Evolutionary conservation across 1,139 yeast species (phyloP), one percentile per base, ranked within the genome.

Genomic region (Pichia sp.): DNA sequence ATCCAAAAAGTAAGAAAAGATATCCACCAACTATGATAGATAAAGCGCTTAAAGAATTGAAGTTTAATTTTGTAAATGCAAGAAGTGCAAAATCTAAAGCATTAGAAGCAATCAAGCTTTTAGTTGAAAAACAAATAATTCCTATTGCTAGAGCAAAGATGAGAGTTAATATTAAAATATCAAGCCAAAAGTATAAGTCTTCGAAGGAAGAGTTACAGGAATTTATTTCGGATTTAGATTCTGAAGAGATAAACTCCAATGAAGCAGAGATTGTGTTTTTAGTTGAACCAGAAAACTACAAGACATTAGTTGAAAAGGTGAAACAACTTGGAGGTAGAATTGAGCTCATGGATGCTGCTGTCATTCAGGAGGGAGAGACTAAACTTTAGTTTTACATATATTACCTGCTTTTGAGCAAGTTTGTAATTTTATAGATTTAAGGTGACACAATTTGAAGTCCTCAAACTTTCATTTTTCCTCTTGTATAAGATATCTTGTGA

Each of bases 121-220:
- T 91, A 40, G 81, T 84, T 8, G 75, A 79, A 30, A 74, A 76
- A 52, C 97, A 91, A 59, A 67, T 88, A 35, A 81, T 91, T 32
- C 97, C 98, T 10, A 89, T 91, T 48, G 94, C 88, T 0, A 72
- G 98, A 52, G 97, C 98, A 0, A 83, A 84, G 54, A 91, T 91
- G 98, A 80, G 86, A 63, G 72, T 91, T 23, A 77, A 80, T 52
- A 67, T 84, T 12, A 62, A 71, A 0, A 56, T 80, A 26, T 68
- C 69, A 12, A 56, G 63, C 3, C 67, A 69, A 41, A 73, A 76
- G 4, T 55, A 44, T 30, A 30, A 38, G 4, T 42, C 38, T n/a
- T 36, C 43, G 6, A 50, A 49, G 28, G 40, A 31, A 10, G 50
- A 49, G 4, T 39, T 52, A 20, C 43, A 39, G 15, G 44, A 35